Conservation (phyloP, 306 rosid species). For the Carpinus viminea region DNA sequence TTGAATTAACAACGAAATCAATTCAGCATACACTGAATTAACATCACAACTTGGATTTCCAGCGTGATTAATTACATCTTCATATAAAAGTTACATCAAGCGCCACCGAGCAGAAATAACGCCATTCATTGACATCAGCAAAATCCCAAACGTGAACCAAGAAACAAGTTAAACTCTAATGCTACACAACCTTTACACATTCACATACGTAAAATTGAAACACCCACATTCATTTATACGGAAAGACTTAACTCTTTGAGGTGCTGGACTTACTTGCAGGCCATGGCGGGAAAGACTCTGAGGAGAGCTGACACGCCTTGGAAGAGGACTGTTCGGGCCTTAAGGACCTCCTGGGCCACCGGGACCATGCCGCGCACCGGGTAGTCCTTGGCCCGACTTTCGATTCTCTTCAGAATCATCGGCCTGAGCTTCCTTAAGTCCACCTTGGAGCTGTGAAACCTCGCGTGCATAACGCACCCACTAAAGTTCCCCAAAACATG, state of each 20-base stretch:
- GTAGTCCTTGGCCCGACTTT: slow-evolving; percentile 53
- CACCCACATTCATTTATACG: background rate
- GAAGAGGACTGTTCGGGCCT: slow-evolving; percentile 48
- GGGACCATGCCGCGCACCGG: slow-evolving; percentile 64
- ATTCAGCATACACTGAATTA: background rate
- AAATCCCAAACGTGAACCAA: background rate
- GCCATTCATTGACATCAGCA: background rate
- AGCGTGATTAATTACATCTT: background rate
- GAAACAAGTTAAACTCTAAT: background rate
- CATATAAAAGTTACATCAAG: background rate
- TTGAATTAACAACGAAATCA: background rate
- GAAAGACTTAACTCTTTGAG: background rate
- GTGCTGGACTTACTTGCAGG: slow-evolving; percentile 68
- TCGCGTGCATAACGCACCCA: slow-evolving; percentile 6
- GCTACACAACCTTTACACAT: background rate
- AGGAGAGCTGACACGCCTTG: slow-evolving; percentile 76
- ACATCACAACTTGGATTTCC: background rate
- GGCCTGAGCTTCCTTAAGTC: slow-evolving; percentile 61
- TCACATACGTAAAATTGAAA: background rate
- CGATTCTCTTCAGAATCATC: slow-evolving; percentile 71
- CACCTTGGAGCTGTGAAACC: slow-evolving; percentile 36
- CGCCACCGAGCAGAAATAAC: background rate
- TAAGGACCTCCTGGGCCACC: slow-evolving; percentile 65
- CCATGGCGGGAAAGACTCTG: slow-evolving; percentile 51
- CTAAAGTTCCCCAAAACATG: slow-evolving; percentile 18